Conservation (phyloP, 768 basidiomycete genomes). For the Fomitopsis pulvina region DNA sequence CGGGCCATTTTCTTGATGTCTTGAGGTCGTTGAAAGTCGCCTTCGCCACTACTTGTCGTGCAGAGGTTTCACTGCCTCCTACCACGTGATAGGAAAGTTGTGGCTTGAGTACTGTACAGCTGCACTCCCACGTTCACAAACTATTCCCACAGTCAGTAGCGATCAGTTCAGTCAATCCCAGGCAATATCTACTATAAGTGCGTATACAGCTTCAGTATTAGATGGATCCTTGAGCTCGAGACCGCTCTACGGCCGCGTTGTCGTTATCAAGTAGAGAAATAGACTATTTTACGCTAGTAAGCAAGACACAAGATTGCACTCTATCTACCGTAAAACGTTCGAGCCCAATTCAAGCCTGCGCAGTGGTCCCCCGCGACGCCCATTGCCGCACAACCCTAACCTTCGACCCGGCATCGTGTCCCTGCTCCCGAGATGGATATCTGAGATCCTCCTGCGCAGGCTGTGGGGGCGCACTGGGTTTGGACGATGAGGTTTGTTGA, state of each 20-base stretch:
- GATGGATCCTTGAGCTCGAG: too few species aligned
- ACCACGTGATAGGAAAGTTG: conserved; percentile 16
- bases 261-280: not conserved
- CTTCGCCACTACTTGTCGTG: conserved; percentile 11
- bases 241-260: too few species aligned
- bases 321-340: not conserved
- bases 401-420: conserved; percentile 8
- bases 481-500: conserved; percentile 41
- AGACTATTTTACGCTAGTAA: not conserved
- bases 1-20: conserved; percentile 66
- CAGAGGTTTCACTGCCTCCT: conserved; percentile 10
- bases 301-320: not conserved
- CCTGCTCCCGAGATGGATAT: conserved; percentile 5
- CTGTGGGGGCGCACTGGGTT: conserved; percentile 38
- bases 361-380: conserved; percentile 21
- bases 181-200: too few species aligned
- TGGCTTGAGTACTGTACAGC: conserved; percentile 19
- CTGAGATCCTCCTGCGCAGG: conserved; percentile 35
- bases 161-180: too few species aligned
- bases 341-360: conserved; percentile 21
- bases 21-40: conserved; percentile 33
- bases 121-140: conserved; percentile 6
- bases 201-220: too few species aligned
- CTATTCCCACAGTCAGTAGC: conserved; percentile 4
- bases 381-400: conserved; percentile 48